Conservation (phyloP, 257 asterid genomes). For the Ocimum tenuiflorum region DNA sequence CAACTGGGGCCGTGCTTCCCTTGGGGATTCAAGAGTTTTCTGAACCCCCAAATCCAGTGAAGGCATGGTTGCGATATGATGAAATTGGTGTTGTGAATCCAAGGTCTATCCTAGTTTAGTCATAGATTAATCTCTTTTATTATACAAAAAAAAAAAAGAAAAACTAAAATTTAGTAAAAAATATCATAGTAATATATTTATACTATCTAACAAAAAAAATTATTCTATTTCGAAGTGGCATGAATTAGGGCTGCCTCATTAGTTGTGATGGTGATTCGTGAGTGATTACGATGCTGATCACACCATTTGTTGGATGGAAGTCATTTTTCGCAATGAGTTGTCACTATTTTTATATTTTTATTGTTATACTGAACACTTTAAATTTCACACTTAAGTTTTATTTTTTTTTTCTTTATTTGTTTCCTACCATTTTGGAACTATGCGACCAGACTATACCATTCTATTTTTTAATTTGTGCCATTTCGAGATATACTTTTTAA, state of each 20-base stretch:
- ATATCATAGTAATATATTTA: too few relatives aligned
- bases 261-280: not conserved
- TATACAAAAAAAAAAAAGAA: too few relatives aligned
- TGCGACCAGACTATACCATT: not conserved
- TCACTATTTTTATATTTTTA: not conserved
- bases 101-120: too few relatives aligned
- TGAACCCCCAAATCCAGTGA: too few relatives aligned
- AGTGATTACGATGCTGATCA: not conserved
- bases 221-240: slow-evolving; percentile 7
- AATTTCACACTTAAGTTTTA: not conserved
- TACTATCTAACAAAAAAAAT: not conserved
- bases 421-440: slow-evolving; percentile 3
- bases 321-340: not conserved
- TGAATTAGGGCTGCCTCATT: slow-evolving; percentile 13
- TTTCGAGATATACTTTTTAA: not conserved
- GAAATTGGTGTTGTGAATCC: too few relatives aligned
- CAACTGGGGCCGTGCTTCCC: too few relatives aligned
- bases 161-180: too few relatives aligned
- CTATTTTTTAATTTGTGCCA: not conserved
- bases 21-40: too few relatives aligned
- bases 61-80: too few relatives aligned
- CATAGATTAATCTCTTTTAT: too few relatives aligned
- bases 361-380: not conserved
- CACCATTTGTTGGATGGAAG: not conserved
- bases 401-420: not conserved